Evolutionary conservation across 208 protist species (phyloP).

Genomic region (Trypanosoma brucei): DNA sequence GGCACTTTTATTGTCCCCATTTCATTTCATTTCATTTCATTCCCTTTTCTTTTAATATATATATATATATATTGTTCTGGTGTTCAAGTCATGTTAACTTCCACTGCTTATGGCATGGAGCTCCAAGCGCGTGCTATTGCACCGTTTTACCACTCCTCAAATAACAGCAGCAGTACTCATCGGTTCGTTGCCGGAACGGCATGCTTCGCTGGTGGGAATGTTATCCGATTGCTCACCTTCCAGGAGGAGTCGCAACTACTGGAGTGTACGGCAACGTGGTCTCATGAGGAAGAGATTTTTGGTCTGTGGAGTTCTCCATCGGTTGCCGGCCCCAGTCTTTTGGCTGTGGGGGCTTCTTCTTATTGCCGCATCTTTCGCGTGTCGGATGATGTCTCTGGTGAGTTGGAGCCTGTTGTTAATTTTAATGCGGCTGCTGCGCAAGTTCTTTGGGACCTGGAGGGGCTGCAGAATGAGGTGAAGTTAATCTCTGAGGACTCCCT

Average conservation of each 20-base stretch:
- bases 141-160: conserved; percentile 50
- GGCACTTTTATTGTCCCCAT: too few species aligned
- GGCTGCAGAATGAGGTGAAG: conserved; percentile 63
- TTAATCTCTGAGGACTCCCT: conserved; percentile 28
- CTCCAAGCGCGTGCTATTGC: conserved; percentile 42
- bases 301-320: conserved; percentile 70
- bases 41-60: background rate
- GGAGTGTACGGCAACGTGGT: conserved; percentile 61
- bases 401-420: conserved; percentile 33
- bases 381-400: conserved; percentile 30
- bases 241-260: conserved; percentile 54
- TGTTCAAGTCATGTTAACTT: conserved; percentile 24
- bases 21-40: background rate
- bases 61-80: conserved; percentile 9
- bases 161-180: conserved; percentile 35
- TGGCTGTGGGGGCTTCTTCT: conserved; percentile 32
- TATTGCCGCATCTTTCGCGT: conserved; percentile 33
- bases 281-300: conserved; percentile 44
- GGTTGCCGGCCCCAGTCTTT: conserved; percentile 29
- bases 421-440: conserved; percentile 26
- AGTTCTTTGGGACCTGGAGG: conserved; percentile 78
- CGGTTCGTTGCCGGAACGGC: conserved; percentile 70
- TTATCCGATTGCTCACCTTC: conserved; percentile 74
- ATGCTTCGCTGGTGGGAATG: conserved; percentile 45
- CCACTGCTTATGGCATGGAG: conserved; percentile 62